Evolutionary conservation across 2,329 filamentous ascomycete species (phyloP).

Genomic region (Colletotrichum sp.): DNA sequence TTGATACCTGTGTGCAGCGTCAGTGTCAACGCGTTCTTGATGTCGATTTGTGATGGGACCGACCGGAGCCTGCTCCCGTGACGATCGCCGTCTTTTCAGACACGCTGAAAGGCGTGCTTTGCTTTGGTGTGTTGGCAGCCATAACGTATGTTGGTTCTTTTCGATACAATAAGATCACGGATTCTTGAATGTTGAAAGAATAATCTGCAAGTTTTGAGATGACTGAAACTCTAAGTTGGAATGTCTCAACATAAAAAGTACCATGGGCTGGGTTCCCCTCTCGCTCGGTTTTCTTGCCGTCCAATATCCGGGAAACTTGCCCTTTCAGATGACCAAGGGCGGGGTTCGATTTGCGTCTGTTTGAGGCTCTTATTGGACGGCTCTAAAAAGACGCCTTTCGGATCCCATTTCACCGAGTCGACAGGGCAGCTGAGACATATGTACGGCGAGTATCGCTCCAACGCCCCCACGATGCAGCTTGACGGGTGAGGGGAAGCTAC

Average conservation of each 20-base stretch:
- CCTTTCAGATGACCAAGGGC: neutral
- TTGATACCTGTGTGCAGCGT: slow-evolving; percentile 40
- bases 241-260: neutral
- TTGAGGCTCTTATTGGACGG: neutral
- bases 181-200: neutral
- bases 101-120: slow-evolving; percentile 25
- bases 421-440: neutral
- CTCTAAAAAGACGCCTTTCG: neutral
- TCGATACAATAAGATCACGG: neutral
- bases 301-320: neutral
- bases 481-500: neutral
- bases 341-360: neutral
- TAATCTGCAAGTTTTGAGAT: neutral
- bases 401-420: neutral
- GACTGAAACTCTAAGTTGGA: neutral
- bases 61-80: slow-evolving; percentile 32
- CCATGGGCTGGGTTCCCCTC: neutral
- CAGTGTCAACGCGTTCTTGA: neutral
- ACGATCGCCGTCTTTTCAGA: slow-evolving; percentile 32
- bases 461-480: neutral
- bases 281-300: neutral
- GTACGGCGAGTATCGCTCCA: neutral
- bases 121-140: neutral
- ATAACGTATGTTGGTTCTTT: neutral
- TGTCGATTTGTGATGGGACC: neutral